phyloP scores from a whole-genome alignment of 805 yeast genomes.

The Pichia manshurica region DNA sequence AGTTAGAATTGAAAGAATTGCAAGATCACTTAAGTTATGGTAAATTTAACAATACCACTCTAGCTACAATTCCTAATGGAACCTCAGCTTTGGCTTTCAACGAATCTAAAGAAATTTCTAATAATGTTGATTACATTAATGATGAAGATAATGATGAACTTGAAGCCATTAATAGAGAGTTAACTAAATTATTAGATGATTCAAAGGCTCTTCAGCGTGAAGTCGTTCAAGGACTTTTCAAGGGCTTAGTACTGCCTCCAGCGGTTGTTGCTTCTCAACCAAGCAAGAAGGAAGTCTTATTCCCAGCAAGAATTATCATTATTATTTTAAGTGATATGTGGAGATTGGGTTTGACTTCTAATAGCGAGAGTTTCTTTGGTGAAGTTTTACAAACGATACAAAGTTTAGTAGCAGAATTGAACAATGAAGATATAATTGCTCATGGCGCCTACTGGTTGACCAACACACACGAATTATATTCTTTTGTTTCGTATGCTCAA shows the following conservation, averaged over 20 bases:
- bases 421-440: constrained; percentile 80
- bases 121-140: neutral
- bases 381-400: constrained; percentile 85
- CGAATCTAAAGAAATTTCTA: constrained; percentile 4
- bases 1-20: constrained; percentile 33
- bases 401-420: constrained; percentile 67
- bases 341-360: constrained; percentile 90
- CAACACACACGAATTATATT: constrained; percentile 89
- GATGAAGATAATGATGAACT: constrained; percentile 40
- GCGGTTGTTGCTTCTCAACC: constrained; percentile 80
- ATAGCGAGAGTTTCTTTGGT: constrained; percentile 85
- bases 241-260: constrained; percentile 78
- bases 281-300: constrained; percentile 83
- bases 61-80: constrained; percentile 12
- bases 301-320: constrained; percentile 93
- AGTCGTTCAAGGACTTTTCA: constrained; percentile 78
- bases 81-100: constrained; percentile 14
- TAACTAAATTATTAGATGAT: constrained; percentile 64
- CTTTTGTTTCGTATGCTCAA: constrained; percentile 92
- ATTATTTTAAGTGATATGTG: constrained; percentile 95
- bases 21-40: constrained; percentile 27
- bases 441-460: constrained; percentile 98
- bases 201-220: constrained; percentile 72
- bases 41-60: constrained; percentile 14
- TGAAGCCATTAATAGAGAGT: constrained; percentile 69